phyloP scores from a whole-genome alignment of 257 asterid species.

The Solanum bulbocastanum region DNA sequence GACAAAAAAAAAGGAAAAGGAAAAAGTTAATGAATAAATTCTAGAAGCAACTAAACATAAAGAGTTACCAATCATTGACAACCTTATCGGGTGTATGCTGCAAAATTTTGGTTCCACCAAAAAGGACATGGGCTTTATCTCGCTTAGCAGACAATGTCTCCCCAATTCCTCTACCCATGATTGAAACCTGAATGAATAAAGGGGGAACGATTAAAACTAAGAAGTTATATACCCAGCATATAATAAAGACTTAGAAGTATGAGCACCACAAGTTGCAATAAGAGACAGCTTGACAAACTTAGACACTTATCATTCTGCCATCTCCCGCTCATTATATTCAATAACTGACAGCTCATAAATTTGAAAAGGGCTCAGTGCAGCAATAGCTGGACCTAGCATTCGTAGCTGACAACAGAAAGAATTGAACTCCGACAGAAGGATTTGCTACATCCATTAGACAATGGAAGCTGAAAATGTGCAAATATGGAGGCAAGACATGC shows the following conservation, averaged over 20 bases:
- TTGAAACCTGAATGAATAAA: conserved; percentile 55
- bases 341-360: background rate
- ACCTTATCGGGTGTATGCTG: conserved; percentile 98
- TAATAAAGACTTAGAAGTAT: background rate
- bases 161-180: conserved; percentile 60
- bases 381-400: background rate
- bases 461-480: background rate
- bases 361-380: background rate
- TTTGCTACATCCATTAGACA: background rate
- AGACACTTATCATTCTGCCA: background rate
- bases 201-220: background rate
- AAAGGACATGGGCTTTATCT: conserved; percentile 89
- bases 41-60: background rate
- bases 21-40: background rate
- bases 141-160: conserved; percentile 75
- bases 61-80: background rate
- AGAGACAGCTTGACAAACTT: background rate
- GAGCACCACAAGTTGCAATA: background rate
- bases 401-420: background rate
- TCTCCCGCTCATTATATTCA: background rate
- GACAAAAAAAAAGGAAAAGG: background rate
- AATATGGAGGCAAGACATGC: background rate
- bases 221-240: background rate
- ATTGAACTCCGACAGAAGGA: background rate
- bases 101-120: conserved; percentile 94